Conservation (phyloP, 768 basidiomycete species). For the Kwoniella sp. region DNA sequence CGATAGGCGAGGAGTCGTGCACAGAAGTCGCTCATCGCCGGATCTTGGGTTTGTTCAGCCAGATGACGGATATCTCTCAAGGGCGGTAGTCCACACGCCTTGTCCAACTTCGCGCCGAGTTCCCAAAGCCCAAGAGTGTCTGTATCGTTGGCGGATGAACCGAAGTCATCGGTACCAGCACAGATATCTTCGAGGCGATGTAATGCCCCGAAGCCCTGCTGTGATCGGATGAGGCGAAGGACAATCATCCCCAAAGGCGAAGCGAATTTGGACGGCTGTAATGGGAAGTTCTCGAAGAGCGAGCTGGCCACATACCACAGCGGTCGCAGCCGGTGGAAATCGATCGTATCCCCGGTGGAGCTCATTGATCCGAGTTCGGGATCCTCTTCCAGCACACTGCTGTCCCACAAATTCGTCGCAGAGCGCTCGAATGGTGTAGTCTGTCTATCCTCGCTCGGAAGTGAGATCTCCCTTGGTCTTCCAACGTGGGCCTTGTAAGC, state of each 20-base stretch:
- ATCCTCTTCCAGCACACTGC: not conserved
- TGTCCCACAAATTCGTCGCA: conserved; percentile 1
- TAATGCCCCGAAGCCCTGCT: conserved; percentile 42
- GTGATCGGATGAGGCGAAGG: conserved; percentile 36
- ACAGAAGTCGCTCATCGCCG: conserved; percentile 4
- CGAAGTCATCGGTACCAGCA: conserved; percentile 40
- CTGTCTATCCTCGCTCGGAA: not conserved
- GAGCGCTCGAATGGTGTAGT: not conserved
- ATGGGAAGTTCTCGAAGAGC: conserved; percentile 45
- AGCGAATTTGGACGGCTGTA: conserved; percentile 42
- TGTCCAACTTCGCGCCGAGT: conserved; percentile 7
- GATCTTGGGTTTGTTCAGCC: not conserved
- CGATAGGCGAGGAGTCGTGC: conserved; percentile 14
- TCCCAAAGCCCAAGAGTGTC: conserved; percentile 20
- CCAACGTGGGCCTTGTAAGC: conserved; percentile 8
- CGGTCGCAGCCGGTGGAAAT: conserved; percentile 1
- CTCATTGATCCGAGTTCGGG: not conserved
- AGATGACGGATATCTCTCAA: not conserved
- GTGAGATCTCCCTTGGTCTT: not conserved
- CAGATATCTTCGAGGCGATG: conserved; percentile 40
- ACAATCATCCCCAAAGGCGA: conserved; percentile 34
- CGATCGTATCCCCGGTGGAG: not conserved
- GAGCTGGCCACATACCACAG: conserved; percentile 39
- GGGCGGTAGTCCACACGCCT: not conserved
- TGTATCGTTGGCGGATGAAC: not conserved